Percentiles rank a stretch among this genome's conserved stretches.
phyloP scores from a whole-genome alignment of 441 rosid genomes.

The Eutrema salsugineum region DNA sequence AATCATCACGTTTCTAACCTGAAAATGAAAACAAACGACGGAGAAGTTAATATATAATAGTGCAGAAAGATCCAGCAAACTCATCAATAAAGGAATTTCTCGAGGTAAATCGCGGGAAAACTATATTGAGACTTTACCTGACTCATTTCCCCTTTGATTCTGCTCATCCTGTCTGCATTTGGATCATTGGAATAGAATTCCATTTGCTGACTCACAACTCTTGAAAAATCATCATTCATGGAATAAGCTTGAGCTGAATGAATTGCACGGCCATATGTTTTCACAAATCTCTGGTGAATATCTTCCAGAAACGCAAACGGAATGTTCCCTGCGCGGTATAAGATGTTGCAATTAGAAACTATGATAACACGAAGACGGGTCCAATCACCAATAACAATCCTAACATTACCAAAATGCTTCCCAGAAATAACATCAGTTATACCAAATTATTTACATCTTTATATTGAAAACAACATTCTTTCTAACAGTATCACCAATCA shows the following conservation, averaged over 20 bases:
- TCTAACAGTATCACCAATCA: neutral
- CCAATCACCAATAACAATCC: too few species aligned
- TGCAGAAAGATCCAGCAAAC: neutral
- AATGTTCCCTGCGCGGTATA: constrained; percentile 52
- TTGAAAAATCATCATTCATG: constrained; percentile 93
- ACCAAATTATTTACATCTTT: neutral
- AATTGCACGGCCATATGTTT: constrained; percentile 74
- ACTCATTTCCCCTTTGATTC: constrained; percentile 90
- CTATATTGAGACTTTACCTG: constrained; percentile 50
- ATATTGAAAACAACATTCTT: neutral
- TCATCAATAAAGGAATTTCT: neutral
- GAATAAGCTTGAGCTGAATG: constrained; percentile 82
- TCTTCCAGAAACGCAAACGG: constrained; percentile 95
- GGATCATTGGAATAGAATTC: constrained; percentile 79
- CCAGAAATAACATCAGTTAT: neutral
- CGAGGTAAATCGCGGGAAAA: neutral
- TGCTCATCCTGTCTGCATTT: constrained; percentile 79
- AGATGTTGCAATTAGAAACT: neutral
- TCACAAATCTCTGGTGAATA: constrained; percentile 88
- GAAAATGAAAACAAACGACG: neutral
- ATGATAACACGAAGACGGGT: neutral
- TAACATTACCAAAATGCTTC: neutral
- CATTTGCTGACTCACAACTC: constrained; percentile 90
- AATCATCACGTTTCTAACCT: constrained; percentile 94
- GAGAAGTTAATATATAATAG: neutral